Percentiles rank a stretch among this genome's conserved stretches.
These are phyloP conservation scores for Sporobolus alterniflorus DNA, from an alignment of 202 grass and related monocot genomes.

Conservation along the genomic window DNA sequence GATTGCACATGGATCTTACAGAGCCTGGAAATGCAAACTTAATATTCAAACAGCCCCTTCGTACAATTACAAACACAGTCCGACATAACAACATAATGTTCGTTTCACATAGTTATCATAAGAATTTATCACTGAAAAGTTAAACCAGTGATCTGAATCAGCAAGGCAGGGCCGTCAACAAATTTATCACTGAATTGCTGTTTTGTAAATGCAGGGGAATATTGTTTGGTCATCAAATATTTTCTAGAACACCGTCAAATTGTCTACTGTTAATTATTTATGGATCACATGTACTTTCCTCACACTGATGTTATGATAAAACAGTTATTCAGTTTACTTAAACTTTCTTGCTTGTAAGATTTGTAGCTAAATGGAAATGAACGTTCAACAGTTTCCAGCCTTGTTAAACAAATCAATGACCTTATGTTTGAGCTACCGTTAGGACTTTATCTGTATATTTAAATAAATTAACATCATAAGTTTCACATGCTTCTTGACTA, in stretches of 20 bases:
- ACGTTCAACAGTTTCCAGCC: not conserved
- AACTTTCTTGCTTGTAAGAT: not conserved
- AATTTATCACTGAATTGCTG: not conserved
- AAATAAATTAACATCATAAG: not conserved
- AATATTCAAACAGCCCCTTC: not conserved
- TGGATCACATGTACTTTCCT: not conserved
- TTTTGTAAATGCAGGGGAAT: not conserved
- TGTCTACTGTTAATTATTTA: not conserved
- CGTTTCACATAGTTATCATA: not conserved
- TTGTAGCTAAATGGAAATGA: not conserved
- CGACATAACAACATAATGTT: not conserved
- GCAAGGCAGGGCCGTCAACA: not conserved
- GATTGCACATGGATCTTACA: not conserved
- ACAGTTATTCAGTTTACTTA: not conserved
- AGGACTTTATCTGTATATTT: not conserved
- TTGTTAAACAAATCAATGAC: not conserved
- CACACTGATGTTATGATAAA: not conserved
- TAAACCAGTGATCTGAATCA: not conserved
- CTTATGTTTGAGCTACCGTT: not conserved
- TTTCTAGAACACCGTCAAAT: not conserved
- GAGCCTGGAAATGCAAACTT: not conserved
- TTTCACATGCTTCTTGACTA: not conserved
- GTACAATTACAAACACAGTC: not conserved
- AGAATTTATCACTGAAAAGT: not conserved
- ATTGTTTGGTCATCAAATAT: not conserved